Conservation (phyloP, 1,284 basidiomycete genomes). For the Cutaneotrichosporon spelunceum region DNA sequence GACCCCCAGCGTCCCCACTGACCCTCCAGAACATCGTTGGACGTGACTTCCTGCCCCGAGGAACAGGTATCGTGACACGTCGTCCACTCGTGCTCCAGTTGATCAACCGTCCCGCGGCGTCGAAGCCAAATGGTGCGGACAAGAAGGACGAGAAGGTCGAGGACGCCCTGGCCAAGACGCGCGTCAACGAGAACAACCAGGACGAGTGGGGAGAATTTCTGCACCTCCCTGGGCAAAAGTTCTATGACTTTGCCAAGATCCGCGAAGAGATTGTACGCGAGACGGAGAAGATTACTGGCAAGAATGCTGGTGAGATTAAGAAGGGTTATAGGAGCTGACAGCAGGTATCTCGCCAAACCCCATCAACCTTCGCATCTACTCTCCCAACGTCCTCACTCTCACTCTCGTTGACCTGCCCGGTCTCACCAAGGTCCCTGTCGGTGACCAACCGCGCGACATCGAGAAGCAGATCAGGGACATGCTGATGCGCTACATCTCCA, state of each 20-base stretch:
- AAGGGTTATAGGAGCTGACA: background rate
- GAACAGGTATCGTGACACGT: slow-evolving; percentile 67
- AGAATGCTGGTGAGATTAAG: slow-evolving; percentile 66
- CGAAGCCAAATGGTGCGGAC: slow-evolving; percentile 56
- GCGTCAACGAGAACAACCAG: slow-evolving; percentile 65
- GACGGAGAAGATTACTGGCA: slow-evolving; percentile 96
- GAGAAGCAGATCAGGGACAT: slow-evolving; percentile 97
- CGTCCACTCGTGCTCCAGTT: slow-evolving; percentile 92
- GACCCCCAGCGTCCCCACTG: background rate
- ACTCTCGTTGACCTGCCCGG: slow-evolving; percentile 96
- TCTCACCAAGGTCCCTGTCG: slow-evolving; percentile 90
- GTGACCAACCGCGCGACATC: slow-evolving; percentile 95
- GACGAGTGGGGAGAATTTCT: slow-evolving; percentile 99
- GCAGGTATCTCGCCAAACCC: slow-evolving; percentile 86
- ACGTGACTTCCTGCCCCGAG: slow-evolving; percentile 88
- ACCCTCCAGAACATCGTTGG: slow-evolving; percentile 86
- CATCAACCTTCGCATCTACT: slow-evolving; percentile 95
- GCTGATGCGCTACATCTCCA: slow-evolving; percentile 92
- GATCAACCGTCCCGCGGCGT: slow-evolving; percentile 69
- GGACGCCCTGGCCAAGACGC: slow-evolving; percentile 37
- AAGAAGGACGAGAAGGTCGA: slow-evolving; percentile 33
- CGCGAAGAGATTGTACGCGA: slow-evolving; percentile 93
- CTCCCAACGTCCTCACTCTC: slow-evolving; percentile 91
- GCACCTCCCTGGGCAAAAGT: slow-evolving; percentile 92
- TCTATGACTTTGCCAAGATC: slow-evolving; percentile 96